phyloP scores from a whole-genome alignment of 768 basidiomycete species.

The Lactarius quietus region DNA sequence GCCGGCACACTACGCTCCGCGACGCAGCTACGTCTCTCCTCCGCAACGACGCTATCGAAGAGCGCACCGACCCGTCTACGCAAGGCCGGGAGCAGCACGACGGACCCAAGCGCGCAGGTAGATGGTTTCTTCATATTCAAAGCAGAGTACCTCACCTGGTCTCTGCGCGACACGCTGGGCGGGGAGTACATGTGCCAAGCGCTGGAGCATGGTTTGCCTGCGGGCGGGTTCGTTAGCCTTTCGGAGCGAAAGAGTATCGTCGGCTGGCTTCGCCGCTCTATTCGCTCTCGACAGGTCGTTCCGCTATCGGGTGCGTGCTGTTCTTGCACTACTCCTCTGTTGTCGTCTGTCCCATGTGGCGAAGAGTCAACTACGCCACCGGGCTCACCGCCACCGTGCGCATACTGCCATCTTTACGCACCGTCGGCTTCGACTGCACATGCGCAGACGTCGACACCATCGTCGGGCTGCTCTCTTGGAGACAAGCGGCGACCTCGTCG shows the following conservation, averaged over 20 bases:
- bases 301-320: conserved; percentile 45
- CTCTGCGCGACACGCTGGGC: conserved; percentile 63
- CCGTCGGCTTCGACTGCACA: too few species aligned
- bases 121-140: conserved; percentile 76
- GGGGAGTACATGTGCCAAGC: conserved; percentile 90
- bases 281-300: conserved; percentile 49
- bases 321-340: too few species aligned
- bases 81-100: conserved; percentile 47
- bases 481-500: conserved; percentile 26
- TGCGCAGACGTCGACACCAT: conserved; percentile 19
- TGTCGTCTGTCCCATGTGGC: too few species aligned
- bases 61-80: conserved; percentile 73
- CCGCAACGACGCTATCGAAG: conserved; percentile 57
- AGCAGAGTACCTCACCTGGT: conserved; percentile 85
- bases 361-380: too few species aligned
- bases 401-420: too few species aligned
- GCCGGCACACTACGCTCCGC: conserved; percentile 51
- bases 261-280: conserved; percentile 75
- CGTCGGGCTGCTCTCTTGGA: conserved; percentile 25
- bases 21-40: conserved; percentile 59
- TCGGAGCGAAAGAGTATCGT: conserved; percentile 84
- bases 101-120: conserved; percentile 37
- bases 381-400: too few species aligned
- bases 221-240: conserved; percentile 75
- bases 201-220: conserved; percentile 60